Conservation (phyloP, 257 asterid genomes). For the Parsonsia alboflavescens region DNA sequence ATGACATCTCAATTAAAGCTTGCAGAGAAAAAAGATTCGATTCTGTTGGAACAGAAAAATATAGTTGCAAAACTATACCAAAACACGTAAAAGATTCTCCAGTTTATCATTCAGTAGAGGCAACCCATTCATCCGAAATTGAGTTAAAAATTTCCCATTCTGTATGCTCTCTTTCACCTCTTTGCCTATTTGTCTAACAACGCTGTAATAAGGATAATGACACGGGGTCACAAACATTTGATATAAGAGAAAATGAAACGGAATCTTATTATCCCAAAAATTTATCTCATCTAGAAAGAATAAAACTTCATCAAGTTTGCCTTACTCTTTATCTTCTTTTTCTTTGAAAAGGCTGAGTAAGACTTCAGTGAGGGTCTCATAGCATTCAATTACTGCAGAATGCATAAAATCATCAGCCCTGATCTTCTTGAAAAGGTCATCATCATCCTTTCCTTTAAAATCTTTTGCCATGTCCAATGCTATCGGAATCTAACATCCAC, state of each 20-base stretch:
- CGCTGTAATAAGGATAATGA: constrained; percentile 40
- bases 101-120: constrained; percentile 66
- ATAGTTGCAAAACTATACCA: constrained; percentile 41
- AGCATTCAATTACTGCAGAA: constrained; percentile 86
- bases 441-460: constrained; percentile 72
- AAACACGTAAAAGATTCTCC: constrained; percentile 60
- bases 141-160: constrained; percentile 43
- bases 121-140: constrained; percentile 71
- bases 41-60: constrained; percentile 14
- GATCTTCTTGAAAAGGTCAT: constrained; percentile 84
- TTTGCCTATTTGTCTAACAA: constrained; percentile 52
- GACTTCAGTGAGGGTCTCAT: constrained; percentile 67
- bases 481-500: constrained; percentile 73
- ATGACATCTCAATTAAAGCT: constrained; percentile 10
- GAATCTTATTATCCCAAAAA: background rate
- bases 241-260: constrained; percentile 13
- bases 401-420: constrained; percentile 76
- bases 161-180: constrained; percentile 64
- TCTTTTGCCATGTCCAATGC: constrained; percentile 99
- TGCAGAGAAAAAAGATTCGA: constrained; percentile 7
- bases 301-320: constrained; percentile 17
- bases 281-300: background rate
- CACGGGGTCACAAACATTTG: constrained; percentile 13
- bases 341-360: constrained; percentile 59
- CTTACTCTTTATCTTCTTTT: constrained; percentile 64